Base-by-base conservation (phyloP, 2,329 filamentous ascomycete genomes). In the Ceratocystis albifundus region DNA sequence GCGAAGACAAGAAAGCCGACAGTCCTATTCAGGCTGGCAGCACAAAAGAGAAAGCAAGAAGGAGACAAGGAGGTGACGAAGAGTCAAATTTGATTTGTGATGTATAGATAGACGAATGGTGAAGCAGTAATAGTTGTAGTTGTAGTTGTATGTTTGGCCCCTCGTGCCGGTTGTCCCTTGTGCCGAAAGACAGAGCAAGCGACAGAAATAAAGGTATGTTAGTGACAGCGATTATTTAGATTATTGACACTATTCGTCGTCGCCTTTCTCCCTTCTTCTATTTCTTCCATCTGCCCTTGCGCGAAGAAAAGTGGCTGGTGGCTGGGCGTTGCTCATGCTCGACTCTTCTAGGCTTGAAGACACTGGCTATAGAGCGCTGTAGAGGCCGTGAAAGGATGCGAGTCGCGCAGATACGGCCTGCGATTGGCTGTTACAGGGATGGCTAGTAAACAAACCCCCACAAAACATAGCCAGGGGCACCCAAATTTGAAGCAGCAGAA, bases 401-500 rank as follows among this genome's bases (percentile, higher is more conserved):
- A 55, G 62, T 59, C 45, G 50, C 48, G 36, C 57, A 45, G 57
- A 10, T 28, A 44, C 22, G 8, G 30, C 17, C 57, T 32, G 36
- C 65, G 63, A 67, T 67, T 67, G 66, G 66, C 41, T 61, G 41
- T 22, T 12, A 41, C 57, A 36, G 65, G 59, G 59, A 41, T 46
- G 28, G 59, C 57, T 46, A 67, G 66, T 65, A 68, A 68, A 65
- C 66, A 68, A 68, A 68, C 61, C 57, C 32, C 66, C 63, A 66
- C 63, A 68, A 59, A 17, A 65, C 8, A 32, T 15, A 68, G 22
- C 48, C 30, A 62, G 36, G 20, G 28, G 61, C 36, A 62, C 32
- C 61, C 3, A 62, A 28, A 22, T 50, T 41, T 57, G 10, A 57
- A 57, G 53, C 15, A 41, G 10, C 36, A 41, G 53, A 22, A 57